Evolutionary conservation across 2,329 filamentous ascomycete species (phyloP), one percentile per base, ranked within the genome.

Genomic region (Fusarium sp.): DNA sequence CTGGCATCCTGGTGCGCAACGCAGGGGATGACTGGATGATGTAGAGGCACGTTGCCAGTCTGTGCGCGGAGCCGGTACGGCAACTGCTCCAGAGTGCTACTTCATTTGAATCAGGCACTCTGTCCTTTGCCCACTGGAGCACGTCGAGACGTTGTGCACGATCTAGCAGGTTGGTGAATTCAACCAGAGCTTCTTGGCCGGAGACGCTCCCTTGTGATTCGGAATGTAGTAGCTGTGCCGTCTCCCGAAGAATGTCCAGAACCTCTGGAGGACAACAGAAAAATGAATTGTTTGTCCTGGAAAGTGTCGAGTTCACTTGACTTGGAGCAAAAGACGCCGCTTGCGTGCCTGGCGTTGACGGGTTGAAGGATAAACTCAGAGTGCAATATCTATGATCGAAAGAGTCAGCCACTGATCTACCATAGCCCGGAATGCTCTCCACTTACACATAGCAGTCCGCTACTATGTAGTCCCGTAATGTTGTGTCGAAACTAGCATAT

Each of bases 391-490:
- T 81, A 31, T 10, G 9, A 21, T 11, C 12, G 6, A 16, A 21
- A 13, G 10, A 37, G 46, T 70, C 39, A 70, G 58, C 25, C 12
- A 19, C 44, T 26, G 14, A 23, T 28, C 12, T 26, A 8, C 21
- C 2, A 13, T 41, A 18, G 34, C 12, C 14, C 7, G 7, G 8
- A 6, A 26, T 30, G 51, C 25, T 23, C 23, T 18, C 18, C 28
- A 76, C 80, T 76, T 57, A 82, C 71, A 83, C 81, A 51, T 84
- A 81, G 62, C 81, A 84, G 60, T 85, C 83, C 2, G 83, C 83
- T 19, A 84, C 75, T 45, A 85, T 79, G 62, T 82, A 82, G 61
- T 84, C 81, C 37, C 82, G 73, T 37, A 84, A 62, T 3, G 76
- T 72, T 21, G 77, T 75, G 41, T 81, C 75, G 6, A 77, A 73